phyloP scores from a whole-genome alignment of 176 grass and related monocot species.

The Oryza glaberrima region DNA sequence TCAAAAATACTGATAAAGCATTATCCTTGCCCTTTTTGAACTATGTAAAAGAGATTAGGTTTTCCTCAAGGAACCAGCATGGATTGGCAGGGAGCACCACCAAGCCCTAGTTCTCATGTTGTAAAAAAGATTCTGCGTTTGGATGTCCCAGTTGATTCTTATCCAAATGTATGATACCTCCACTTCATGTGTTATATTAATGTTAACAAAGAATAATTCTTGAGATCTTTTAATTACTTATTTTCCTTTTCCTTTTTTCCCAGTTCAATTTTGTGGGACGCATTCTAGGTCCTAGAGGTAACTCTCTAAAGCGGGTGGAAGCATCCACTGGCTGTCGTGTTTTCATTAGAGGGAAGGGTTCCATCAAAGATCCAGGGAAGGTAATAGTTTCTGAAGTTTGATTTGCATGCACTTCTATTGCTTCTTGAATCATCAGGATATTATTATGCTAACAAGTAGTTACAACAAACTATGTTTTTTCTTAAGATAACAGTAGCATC shows the following conservation, averaged over 20 bases:
- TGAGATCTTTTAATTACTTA: constrained; percentile 34
- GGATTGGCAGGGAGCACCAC: constrained; percentile 90
- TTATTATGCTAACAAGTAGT: constrained; percentile 5
- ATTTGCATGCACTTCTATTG: not conserved
- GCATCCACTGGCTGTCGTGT: constrained; percentile 98
- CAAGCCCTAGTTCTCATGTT: constrained; percentile 83
- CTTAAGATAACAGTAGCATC: constrained; percentile 2
- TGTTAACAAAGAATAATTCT: constrained; percentile 6
- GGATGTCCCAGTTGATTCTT: constrained; percentile 89
- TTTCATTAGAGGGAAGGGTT: constrained; percentile 97
- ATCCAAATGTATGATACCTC: constrained; percentile 65
- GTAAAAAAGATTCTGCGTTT: constrained; percentile 91
- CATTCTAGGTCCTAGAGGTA: constrained; percentile 94
- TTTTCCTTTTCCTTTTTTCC: constrained; percentile 16
- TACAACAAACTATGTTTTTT: constrained; percentile 1
- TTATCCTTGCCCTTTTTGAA: constrained; percentile 40
- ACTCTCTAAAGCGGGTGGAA: constrained; percentile 95
- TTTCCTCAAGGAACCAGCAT: constrained; percentile 83
- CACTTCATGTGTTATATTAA: constrained; percentile 24
- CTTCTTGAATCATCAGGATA: constrained; percentile 11
- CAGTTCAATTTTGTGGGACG: constrained; percentile 99
- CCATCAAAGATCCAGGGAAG: constrained; percentile 96
- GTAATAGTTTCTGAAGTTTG: constrained; percentile 50
- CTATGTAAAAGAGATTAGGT: constrained; percentile 64
- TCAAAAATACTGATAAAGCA: constrained; percentile 28